Conservation (phyloP, 2,329 filamentous ascomycete species). For the Colletotrichum sp. region DNA sequence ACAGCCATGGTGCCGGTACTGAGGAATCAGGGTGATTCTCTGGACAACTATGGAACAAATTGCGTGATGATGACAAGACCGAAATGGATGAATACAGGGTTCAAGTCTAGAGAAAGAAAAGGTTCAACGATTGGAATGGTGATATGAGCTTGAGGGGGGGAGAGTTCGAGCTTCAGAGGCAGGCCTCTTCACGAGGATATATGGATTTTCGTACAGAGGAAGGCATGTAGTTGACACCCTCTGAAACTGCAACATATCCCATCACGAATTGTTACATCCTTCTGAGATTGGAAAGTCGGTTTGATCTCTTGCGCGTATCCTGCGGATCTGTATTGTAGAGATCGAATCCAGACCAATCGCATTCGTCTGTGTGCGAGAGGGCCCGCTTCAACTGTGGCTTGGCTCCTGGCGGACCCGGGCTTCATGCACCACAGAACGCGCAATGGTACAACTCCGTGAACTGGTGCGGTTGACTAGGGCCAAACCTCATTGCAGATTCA, state of each 20-base stretch:
- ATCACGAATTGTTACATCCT: accelerated
- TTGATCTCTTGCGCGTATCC: background rate
- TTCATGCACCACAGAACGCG: background rate
- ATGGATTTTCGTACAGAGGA: background rate
- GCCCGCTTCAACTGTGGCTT: background rate
- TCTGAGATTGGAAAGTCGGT: background rate
- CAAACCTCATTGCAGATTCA: too few relatives aligned
- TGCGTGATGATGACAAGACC: background rate
- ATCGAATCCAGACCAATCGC: background rate
- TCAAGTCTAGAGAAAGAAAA: background rate
- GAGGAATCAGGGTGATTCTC: background rate
- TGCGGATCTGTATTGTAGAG: background rate
- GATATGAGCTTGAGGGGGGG: background rate
- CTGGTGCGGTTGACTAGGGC: background rate
- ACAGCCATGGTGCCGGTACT: background rate
- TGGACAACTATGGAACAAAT: background rate
- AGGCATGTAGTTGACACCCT: background rate
- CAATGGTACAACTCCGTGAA: background rate
- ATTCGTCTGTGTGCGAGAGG: background rate
- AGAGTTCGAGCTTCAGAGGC: background rate
- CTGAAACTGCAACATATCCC: background rate
- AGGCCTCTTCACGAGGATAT: background rate
- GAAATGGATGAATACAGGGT: background rate
- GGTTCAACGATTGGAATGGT: background rate
- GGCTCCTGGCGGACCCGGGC: background rate